A percentile compares a stretch with the other conserved stretches of the same genome.
These are phyloP conservation scores for Kodamaea nitidulidarum DNA, from an alignment of 805 yeast species.

Conservation along the genomic window DNA sequence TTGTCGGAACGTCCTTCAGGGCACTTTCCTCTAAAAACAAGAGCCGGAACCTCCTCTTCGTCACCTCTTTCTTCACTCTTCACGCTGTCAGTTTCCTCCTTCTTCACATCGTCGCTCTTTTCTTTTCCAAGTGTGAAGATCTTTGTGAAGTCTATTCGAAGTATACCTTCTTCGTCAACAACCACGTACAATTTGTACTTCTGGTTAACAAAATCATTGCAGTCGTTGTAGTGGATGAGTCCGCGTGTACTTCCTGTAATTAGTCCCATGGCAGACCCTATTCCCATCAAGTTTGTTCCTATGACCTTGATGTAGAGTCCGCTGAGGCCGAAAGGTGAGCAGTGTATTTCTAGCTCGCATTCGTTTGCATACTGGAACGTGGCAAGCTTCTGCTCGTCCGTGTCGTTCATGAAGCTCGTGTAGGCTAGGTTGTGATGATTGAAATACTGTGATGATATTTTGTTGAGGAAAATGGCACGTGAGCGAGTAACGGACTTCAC, in stretches of 20 bases:
- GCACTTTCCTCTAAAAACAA: constrained; percentile 48
- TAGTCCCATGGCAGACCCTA: constrained; percentile 54
- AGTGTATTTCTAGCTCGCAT: constrained; percentile 51
- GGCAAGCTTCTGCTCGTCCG: constrained; percentile 10
- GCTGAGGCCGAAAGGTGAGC: constrained; percentile 54
- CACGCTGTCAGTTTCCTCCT: constrained; percentile 2
- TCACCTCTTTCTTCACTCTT: constrained; percentile 29
- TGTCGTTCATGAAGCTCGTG: neutral
- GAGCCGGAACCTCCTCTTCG: constrained; percentile 42
- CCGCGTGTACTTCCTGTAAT: constrained; percentile 52
- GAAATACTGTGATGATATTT: too few relatives aligned
- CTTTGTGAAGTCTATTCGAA: constrained; percentile 50
- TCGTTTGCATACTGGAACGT: constrained; percentile 44
- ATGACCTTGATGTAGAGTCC: constrained; percentile 47
- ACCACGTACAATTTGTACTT: constrained; percentile 49
- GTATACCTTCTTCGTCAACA: constrained; percentile 42
- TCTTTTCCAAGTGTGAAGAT: constrained; percentile 23
- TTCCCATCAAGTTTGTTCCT: constrained; percentile 49
- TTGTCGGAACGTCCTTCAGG: constrained; percentile 52
- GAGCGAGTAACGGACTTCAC: too few relatives aligned
- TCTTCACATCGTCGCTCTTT: constrained; percentile 6
- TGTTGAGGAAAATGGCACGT: too few relatives aligned
- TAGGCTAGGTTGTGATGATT: too few relatives aligned
- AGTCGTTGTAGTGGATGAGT: constrained; percentile 44
- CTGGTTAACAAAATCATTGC: constrained; percentile 42